Conservation (phyloP, 768 basidiomycete species). For the Sutorius australiensis region DNA sequence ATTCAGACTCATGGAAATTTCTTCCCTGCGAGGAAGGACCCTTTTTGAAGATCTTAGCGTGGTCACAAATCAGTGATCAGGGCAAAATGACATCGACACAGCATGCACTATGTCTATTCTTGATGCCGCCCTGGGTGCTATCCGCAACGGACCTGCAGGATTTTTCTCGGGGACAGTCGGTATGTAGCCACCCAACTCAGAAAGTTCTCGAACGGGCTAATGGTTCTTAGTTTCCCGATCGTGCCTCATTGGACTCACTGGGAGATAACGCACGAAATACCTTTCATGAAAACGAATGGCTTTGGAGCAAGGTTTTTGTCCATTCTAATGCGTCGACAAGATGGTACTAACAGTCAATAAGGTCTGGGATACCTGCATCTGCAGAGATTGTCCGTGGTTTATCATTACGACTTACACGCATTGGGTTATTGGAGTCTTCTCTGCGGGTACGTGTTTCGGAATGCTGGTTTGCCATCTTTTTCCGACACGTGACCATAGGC, state of each 20-base stretch:
- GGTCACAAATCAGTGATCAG: conserved; percentile 22
- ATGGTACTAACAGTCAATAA: conserved; percentile 14
- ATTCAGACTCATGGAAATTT: conserved; percentile 31
- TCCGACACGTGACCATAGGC: conserved; percentile 33
- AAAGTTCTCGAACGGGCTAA: neutral
- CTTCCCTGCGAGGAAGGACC: conserved; percentile 19
- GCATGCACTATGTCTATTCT: conserved; percentile 27
- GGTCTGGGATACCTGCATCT: conserved; percentile 40
- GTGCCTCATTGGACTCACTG: conserved; percentile 3
- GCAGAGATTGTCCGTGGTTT: conserved; percentile 36
- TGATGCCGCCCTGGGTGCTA: conserved; percentile 41
- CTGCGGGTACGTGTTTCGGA: conserved; percentile 28
- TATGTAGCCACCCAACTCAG: conserved; percentile 3
- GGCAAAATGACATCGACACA: conserved; percentile 11
- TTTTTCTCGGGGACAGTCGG: conserved; percentile 28
- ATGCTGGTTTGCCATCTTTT: neutral
- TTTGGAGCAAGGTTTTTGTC: conserved; percentile 51
- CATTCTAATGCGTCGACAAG: neutral
- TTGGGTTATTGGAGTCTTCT: conserved; percentile 44
- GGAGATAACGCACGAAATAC: neutral
- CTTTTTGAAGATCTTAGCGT: conserved; percentile 25
- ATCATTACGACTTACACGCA: conserved; percentile 41
- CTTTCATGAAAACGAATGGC: conserved; percentile 40
- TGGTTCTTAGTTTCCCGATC: conserved; percentile 18
- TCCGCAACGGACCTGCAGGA: conserved; percentile 32